A percentile compares a stretch with the other conserved stretches of the same genome.
Evolutionary conservation across 306 rosid species (phyloP).

Genomic region (Trifolium fragiferum): DNA sequence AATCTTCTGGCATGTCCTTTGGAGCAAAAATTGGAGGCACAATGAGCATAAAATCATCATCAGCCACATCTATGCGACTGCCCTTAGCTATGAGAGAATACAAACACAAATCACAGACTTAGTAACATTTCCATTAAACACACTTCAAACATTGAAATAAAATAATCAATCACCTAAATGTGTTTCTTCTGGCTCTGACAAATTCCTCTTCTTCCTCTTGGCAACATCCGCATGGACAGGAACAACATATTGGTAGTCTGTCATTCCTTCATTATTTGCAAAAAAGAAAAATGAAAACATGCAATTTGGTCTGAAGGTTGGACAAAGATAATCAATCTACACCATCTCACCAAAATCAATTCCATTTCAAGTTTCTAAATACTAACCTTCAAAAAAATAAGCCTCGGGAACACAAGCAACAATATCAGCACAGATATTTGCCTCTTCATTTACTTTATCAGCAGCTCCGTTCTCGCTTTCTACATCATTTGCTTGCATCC

Average conservation of each 20-base stretch:
- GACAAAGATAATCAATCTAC: conserved; percentile 28
- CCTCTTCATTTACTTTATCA: conserved; percentile 44
- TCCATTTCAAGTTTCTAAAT: conserved; percentile 44
- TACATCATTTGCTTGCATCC: conserved; percentile 43
- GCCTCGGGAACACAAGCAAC: conserved; percentile 67
- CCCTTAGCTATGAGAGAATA: conserved; percentile 55
- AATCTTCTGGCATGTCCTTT: conserved; percentile 80
- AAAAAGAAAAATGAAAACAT: conserved; percentile 35
- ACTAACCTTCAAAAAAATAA: conserved; percentile 78
- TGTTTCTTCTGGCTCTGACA: conserved; percentile 66
- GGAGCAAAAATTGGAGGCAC: conserved; percentile 77
- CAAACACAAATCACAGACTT: conserved; percentile 23
- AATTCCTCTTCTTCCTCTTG: conserved; percentile 62
- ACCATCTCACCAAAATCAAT: conserved; percentile 30
- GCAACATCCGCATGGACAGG: conserved; percentile 83
- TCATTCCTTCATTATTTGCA: conserved; percentile 69
- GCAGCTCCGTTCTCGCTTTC: conserved; percentile 11
- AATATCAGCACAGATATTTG: conserved; percentile 59
- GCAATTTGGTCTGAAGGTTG: background rate
- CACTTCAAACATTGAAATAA: conserved; percentile 31
- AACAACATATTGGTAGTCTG: conserved; percentile 89
- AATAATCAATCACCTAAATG: conserved; percentile 60
- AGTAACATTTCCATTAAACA: conserved; percentile 17
- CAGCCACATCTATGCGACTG: conserved; percentile 65
- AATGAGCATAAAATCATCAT: conserved; percentile 79